A percentile compares a stretch with the other conserved stretches of the same genome.
phyloP scores from a whole-genome alignment of 306 rosid species.

The Quercus glauca region DNA sequence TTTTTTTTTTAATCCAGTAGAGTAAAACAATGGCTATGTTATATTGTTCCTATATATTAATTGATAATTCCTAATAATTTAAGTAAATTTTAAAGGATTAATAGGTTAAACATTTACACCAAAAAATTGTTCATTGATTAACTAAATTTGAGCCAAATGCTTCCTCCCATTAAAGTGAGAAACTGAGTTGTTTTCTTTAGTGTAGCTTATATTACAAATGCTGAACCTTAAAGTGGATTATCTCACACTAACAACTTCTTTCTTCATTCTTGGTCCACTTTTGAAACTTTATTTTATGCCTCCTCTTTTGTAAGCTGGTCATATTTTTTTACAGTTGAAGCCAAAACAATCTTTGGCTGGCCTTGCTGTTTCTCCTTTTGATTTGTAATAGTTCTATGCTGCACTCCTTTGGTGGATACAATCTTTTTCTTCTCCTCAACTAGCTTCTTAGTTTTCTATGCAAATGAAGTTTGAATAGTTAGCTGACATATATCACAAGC shows the following conservation, averaged over 20 bases:
- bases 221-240: conserved; percentile 8
- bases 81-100: no score
- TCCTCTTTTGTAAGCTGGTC: not conserved
- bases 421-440: conserved; percentile 13
- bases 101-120: not conserved
- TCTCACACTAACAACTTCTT: not conserved
- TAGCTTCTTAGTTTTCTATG: not conserved
- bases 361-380: not conserved
- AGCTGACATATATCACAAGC: conserved; percentile 42
- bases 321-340: not conserved
- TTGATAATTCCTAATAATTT: no score
- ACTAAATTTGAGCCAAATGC: conserved; percentile 27
- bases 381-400: not conserved
- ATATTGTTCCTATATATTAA: no score
- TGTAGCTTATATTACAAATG: conserved; percentile 29
- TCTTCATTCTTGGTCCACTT: not conserved
- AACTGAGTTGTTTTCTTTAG: not conserved
- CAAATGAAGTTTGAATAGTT: not conserved
- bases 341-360: not conserved
- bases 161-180: conserved; percentile 37
- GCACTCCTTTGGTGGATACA: not conserved
- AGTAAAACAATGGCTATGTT: no score
- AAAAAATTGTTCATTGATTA: no score
- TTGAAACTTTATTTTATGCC: not conserved
- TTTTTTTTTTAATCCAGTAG: no score